Evolutionary conservation across 169 alveolate species (phyloP), one percentile per base, ranked within the genome.

Genomic region (Plasmodium billcollinsi): DNA sequence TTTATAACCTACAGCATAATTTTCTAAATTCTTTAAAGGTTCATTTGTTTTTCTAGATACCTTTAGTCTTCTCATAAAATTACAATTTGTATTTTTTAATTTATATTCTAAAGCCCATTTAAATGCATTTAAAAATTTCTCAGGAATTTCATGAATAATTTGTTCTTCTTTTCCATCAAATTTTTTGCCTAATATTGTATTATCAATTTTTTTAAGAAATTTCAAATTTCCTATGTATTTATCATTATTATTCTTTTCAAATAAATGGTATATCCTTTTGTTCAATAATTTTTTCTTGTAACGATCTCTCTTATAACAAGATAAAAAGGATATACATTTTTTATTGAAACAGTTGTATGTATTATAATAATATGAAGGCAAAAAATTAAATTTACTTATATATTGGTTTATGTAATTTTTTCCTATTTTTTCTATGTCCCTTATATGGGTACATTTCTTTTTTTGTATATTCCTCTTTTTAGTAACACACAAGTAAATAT

Each of bases 31-130:
- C 61, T 86, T 72, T 66, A 86, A 67, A 15, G 59, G 59, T 86
- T 71, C 88, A 29, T 86, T 86, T 45, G 71, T 86, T 86, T 70
- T 72, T 86, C 73, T 72, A 20, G 92, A 73, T 33, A 86, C 43
- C 39, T 86, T 86, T 21, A 12, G n/a, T 86, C 61, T 61, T 45
- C 92, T 86, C 29, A 26, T 59, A 86, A 71, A 86, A 47, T 86
- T 86, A 86, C 92, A 72, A 66, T 86, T 86, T 61, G 62, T 71
- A 56, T 86, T 86, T 86, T 72, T 70, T 71, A 86, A 61, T 20
- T 45, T 21, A 86, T 15, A 86, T 86, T 86, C 78, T 71, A 86
- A 49, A n/a, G 92, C 92, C 92, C 92, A 86, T 43, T 86, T 86
- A 33, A 86, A 71, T 20, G 76, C 76, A 73, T 86, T 86, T n/a